phyloP scores from a whole-genome alignment of 495 filamentous ascomycete species.

The Clavariopsis aquatica region DNA sequence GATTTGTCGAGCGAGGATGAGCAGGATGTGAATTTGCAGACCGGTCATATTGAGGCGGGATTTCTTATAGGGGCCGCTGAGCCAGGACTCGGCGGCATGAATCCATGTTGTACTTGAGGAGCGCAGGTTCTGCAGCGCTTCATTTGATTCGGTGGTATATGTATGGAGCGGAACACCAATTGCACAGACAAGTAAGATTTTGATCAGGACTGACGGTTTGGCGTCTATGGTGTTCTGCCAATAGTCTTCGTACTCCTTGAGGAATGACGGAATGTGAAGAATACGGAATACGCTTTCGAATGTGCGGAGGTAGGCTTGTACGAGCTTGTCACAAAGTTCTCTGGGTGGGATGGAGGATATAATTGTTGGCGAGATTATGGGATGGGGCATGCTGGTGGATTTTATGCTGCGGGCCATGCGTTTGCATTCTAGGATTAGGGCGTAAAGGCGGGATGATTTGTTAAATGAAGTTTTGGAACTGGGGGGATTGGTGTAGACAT shows the following conservation, averaged over 20 bases:
- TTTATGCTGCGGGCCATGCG: conserved; percentile 20
- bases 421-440: conserved; percentile 19
- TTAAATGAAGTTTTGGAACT: conserved; percentile 6
- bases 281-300: conserved; percentile 18
- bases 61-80: conserved; percentile 14
- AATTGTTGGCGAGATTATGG: background rate
- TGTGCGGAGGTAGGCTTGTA: conserved; percentile 21
- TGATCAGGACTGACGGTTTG: conserved; percentile 5
- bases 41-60: conserved; percentile 19
- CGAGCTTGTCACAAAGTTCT: conserved; percentile 18
- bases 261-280: conserved; percentile 27
- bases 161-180: conserved; percentile 20
- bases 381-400: background rate
- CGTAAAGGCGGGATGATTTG: conserved; percentile 15
- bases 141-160: background rate
- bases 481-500: background rate
- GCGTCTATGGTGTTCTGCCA: conserved; percentile 8
- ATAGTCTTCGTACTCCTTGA: conserved; percentile 19
- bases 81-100: conserved; percentile 15
- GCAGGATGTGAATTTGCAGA: conserved; percentile 24
- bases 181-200: conserved; percentile 25
- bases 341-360: conserved; percentile 1
- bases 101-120: conserved; percentile 15
- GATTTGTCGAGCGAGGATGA: conserved; percentile 19
- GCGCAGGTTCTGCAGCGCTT: background rate